Percentiles rank a stretch among this genome's conserved stretches.
These are phyloP conservation scores for Podila clonocystis DNA, from an alignment of 192 early-diverging fungal genomes.

Conservation along the genomic window DNA sequence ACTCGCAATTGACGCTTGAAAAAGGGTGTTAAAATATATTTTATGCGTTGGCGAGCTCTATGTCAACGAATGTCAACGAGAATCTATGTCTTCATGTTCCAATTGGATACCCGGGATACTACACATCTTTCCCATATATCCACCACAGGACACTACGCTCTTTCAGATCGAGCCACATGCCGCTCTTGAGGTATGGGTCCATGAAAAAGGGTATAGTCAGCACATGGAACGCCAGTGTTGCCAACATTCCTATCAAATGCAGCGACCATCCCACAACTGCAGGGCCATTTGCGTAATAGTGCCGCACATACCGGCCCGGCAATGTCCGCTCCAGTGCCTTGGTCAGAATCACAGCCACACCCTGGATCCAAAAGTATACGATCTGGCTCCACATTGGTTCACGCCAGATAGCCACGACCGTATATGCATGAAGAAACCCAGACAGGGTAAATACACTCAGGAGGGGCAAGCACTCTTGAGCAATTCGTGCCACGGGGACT, in stretches of 20 bases:
- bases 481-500: neutral
- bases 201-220: conserved; percentile 28
- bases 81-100: too few species aligned
- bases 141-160: conserved; percentile 26
- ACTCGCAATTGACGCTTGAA: too few species aligned
- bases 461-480: conserved; percentile 9
- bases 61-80: too few species aligned
- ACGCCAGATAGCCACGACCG: conserved; percentile 23
- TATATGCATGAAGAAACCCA: conserved; percentile 28
- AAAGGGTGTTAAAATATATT: too few species aligned
- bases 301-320: neutral
- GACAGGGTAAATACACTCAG: conserved; percentile 27
- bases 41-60: too few species aligned
- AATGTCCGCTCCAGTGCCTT: conserved; percentile 12
- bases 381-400: conserved; percentile 35
- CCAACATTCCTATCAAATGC: neutral
- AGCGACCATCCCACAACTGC: neutral
- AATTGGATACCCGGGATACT: too few species aligned
- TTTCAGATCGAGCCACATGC: conserved; percentile 27
- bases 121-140: conserved; percentile 11
- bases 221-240: conserved; percentile 11
- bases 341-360: conserved; percentile 20
- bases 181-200: conserved; percentile 19
- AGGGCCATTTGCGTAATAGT: conserved; percentile 3
- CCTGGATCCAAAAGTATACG: conserved; percentile 30